Evolutionary conservation across 164 flowering plant genomes (phyloP), one percentile per base, ranked within the genome.

Genomic region (Magnolia officinalis): DNA sequence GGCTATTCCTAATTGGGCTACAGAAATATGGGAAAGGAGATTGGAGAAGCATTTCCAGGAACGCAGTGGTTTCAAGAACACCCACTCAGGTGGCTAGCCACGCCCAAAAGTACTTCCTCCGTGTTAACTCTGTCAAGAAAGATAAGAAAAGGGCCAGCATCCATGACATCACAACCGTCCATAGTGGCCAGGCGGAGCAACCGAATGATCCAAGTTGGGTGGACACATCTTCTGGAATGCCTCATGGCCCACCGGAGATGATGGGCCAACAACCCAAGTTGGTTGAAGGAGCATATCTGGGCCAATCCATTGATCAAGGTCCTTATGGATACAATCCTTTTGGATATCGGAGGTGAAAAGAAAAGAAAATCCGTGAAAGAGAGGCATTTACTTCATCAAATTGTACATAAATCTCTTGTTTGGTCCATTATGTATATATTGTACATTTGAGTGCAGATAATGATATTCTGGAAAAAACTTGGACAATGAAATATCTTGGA

Each of bases 31-130:
- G 93, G 0, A 88, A 85, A 80, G 93, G 96, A 1, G 96, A 91
- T 68, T 91, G 96, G 96, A 87, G 93, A 79, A 90, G 92, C 78
- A 91, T 91, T n/a, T 91, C 96, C 8, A 83, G 96, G 70, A 87
- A 88, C 55, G 86, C 87, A 11, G 96, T 91, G 77, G 84, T 87
- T 45, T 81, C 92, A 2, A 83, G 93, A 63, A 89, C 92, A 1
- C 91, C 96, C 2, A 89, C 92, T 0, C 96, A 91, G 61, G 96
- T 91, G 29, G 93, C 96, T 19, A 90, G 96, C 78, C 93, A 90
- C 74, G 96, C 96, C 1, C 96, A 91, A 80, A 91, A 91, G 75
- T 91, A 84, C 77, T 90, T 76, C 73, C 87, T 89, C 9, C 89
- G 96, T 19, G 82, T 84, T 19, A 82, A 50, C 19, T 78, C 89